These are phyloP conservation scores for Cyamopsis tetragonoloba DNA, from an alignment of 306 rosid genomes.

Conservation along the genomic window DNA sequence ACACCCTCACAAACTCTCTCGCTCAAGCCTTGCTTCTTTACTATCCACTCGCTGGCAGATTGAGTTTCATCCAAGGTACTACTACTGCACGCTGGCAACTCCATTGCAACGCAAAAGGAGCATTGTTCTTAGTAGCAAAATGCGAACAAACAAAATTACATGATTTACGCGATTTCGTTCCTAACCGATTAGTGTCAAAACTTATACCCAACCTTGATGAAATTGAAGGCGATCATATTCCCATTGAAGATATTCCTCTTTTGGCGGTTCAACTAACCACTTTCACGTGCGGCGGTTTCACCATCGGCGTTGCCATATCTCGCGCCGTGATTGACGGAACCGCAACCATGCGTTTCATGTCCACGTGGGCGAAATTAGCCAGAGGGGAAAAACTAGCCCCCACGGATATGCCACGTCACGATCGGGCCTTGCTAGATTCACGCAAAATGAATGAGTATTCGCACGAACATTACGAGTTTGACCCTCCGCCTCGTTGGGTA, in stretches of 20 bases:
- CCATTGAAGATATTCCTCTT: constrained; percentile 21
- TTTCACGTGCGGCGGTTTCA: constrained; percentile 26
- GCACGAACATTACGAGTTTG: constrained; percentile 4
- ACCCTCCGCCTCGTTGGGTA: constrained; percentile 22
- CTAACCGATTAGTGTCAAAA: constrained; percentile 18
- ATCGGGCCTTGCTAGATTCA: background rate
- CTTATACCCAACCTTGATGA: constrained; percentile 34
- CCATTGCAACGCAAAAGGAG: constrained; percentile 35
- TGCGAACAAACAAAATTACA: background rate
- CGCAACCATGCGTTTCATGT: constrained; percentile 21
- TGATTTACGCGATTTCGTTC: constrained; percentile 36
- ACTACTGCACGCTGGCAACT: constrained; percentile 21
- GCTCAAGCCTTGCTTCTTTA: constrained; percentile 22
- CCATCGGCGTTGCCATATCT: constrained; percentile 20
- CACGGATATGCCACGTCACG: background rate
- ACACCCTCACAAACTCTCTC: constrained; percentile 13
- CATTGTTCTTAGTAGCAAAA: constrained; percentile 16
- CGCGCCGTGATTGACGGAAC: constrained; percentile 20
- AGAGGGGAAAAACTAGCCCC: background rate
- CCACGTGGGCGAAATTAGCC: constrained; percentile 37
- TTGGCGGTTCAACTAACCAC: constrained; percentile 27
- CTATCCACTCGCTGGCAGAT: constrained; percentile 44
- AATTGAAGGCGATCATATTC: no score
- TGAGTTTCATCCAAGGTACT: constrained; percentile 1
- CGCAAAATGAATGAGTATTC: background rate